Evolutionary conservation across 1,284 basidiomycete species (phyloP).

Genomic region (Leccinum subrobustum): DNA sequence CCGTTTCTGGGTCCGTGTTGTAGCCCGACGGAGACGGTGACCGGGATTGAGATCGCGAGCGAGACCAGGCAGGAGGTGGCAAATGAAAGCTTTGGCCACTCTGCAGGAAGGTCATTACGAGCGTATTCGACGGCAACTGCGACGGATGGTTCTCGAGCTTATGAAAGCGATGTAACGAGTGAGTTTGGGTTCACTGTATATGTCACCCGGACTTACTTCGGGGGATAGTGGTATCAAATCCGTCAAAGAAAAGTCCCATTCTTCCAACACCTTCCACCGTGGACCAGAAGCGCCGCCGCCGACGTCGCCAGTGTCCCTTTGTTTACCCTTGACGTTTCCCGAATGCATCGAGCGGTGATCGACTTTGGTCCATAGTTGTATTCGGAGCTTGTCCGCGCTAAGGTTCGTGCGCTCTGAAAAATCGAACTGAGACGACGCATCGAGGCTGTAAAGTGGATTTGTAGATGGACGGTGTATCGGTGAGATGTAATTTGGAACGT

Average conservation of each 20-base stretch:
- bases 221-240: slow-evolving; percentile 61
- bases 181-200: slow-evolving; percentile 8
- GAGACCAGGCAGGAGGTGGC: slow-evolving; percentile 35
- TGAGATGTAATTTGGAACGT: slow-evolving; percentile 65
- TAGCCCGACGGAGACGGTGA: slow-evolving; percentile 58
- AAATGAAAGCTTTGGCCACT: slow-evolving; percentile 59
- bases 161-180: slow-evolving; percentile 9
- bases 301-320: slow-evolving; percentile 34
- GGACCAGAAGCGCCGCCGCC: slow-evolving; percentile 6
- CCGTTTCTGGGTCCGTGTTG: slow-evolving; percentile 67
- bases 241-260: slow-evolving; percentile 66
- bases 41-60: slow-evolving; percentile 40
- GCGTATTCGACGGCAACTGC: slow-evolving; percentile 68
- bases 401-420: slow-evolving; percentile 50
- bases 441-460: slow-evolving; percentile 69
- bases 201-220: slow-evolving; percentile 49
- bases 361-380: slow-evolving; percentile 61
- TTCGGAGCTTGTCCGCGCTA: slow-evolving; percentile 45
- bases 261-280: slow-evolving; percentile 64
- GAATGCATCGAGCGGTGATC: slow-evolving; percentile 6
- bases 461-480: slow-evolving; percentile 70
- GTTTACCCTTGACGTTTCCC: slow-evolving; percentile 43
- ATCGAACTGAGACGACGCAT: slow-evolving; percentile 44
- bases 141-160: slow-evolving; percentile 48
- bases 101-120: slow-evolving; percentile 64